Evolutionary conservation across 306 rosid species (phyloP), one percentile per base, ranked within the genome.

Genomic region (Fragaria vesca): DNA sequence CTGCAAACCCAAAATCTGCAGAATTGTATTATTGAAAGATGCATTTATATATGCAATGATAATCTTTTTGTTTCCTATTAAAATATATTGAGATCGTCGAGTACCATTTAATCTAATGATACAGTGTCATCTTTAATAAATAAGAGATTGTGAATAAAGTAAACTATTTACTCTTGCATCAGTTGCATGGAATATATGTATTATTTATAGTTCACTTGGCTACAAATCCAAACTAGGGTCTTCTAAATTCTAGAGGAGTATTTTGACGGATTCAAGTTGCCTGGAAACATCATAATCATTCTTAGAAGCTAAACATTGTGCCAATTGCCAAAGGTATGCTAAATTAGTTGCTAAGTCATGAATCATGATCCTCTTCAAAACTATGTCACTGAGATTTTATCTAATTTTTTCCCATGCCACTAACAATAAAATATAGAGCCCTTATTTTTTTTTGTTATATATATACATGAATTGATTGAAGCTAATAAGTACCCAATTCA

Each of bases 221-320:
- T 24, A 11, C 4, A 26, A 58, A 10, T 21, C 32, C 68, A 16
- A 30, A 30, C 68, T 30, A 13, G 40, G 3, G 20, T 13, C 16
- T 6, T 30, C 68, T 4, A n/a, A n/a, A 30, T 61, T 61, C 10
- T 61, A 28, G 40, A 61, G 67, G 67, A 13, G 20, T 61, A 28
- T 36, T 66, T 66, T 66, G 70, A 65, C 8, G 8, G 69, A 66
- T 66, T 66, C 70, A 66, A 71, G 36, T 47, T 48, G 75, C 21
- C 26, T 70, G n/a, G 50, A 40, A 67, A 67, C 52, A 11, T 24
- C 57, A 17, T 3, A 47, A 48, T 71, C 61, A 71, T 69, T 48
- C 16, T 13, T 20, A 32, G 47, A 34, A 50, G 46, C 75, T 51
- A 34, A 52, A 72, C 18, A 60, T 28, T 62, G 68, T 34, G 51